phyloP scores from a whole-genome alignment of 768 basidiomycete genomes.

The Leccinum imitatum region DNA sequence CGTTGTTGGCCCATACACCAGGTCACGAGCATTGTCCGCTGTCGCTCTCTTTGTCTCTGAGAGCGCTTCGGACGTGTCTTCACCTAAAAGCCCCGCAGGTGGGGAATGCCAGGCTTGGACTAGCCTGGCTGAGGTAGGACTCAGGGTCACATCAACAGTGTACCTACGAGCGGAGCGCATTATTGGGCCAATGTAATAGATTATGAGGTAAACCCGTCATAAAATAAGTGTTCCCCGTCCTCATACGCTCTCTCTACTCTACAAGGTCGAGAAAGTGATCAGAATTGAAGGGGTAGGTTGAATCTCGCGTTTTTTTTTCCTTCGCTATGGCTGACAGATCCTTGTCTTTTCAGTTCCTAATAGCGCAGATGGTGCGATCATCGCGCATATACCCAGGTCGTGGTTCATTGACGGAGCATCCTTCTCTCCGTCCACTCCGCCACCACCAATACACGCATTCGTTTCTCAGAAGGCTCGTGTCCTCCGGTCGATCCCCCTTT shows the following conservation, averaged over 20 bases:
- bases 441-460: too few relatives aligned
- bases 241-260: neutral
- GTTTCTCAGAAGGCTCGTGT: too few relatives aligned
- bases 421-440: too few relatives aligned
- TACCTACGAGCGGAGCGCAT: slow-evolving; percentile 36
- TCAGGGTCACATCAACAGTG: slow-evolving; percentile 50
- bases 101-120: slow-evolving; percentile 14
- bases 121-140: slow-evolving; percentile 64
- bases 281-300: slow-evolving; percentile 50
- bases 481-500: too few relatives aligned
- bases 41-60: slow-evolving; percentile 55
- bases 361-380: too few relatives aligned
- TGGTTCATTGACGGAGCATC: too few relatives aligned
- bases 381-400: too few relatives aligned
- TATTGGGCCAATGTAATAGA: slow-evolving; percentile 50
- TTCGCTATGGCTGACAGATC: too few relatives aligned
- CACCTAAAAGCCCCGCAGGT: too few relatives aligned
- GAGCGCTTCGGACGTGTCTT: slow-evolving; percentile 52
- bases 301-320: too few relatives aligned
- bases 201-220: slow-evolving; percentile 43
- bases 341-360: too few relatives aligned
- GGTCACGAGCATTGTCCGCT: slow-evolving; percentile 53
- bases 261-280: slow-evolving; percentile 59
- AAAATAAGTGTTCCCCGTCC: neutral
- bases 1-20: slow-evolving; percentile 62